Base-by-base conservation (phyloP, 805 yeast species). In the Candida ficus region DNA sequence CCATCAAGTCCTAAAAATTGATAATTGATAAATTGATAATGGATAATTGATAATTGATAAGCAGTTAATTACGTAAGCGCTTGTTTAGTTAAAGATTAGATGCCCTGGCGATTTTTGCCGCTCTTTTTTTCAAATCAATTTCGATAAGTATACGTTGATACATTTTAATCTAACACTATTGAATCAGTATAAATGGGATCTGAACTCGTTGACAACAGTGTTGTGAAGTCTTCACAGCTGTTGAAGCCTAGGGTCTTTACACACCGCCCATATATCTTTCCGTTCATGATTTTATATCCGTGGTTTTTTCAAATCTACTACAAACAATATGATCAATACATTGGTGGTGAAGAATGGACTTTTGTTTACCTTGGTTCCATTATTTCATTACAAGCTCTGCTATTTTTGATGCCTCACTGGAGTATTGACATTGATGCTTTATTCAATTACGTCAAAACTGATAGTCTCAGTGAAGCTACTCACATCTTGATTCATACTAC, bases 391-490 rank as follows among this genome's bases (percentile, higher is more conserved):
- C 95, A 91, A 58, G 66, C 80, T 33, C 67, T 91, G 58, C 67
- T 91, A 43, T 74, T 89, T 82, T 75, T 91, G 60, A 76, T 88
- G 76, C 96, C 98, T n/a, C 83, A 83, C 55, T 91, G 99, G 99
- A 88, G 80, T 58, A 73, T 89, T 45, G 71, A 76, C 37, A 64
- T 91, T 39, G 75, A 78, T 45, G 75, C 86, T 27, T 61, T 62
- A 4, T 88, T 91, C 66, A 85, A 89, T 57, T 88, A 84, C 54
- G 50, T 57, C 14, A 53, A 63, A 23, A 89, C 80, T 16, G 43
- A 66, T 4, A 50, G 69, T 13, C 65, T 88, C 32, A 64, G 60
- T 23, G 78, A 78, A 39, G 96, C 97, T 8, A 62, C 81, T 37
- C 79, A 81, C 49, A 75, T 91, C 42, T 71, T 83, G 62, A 72